A percentile compares a stretch with the other conserved stretches of the same genome.
Evolutionary conservation across 108 stramenopile species (phyloP).

Genomic region (Skeletonema menzelii): DNA sequence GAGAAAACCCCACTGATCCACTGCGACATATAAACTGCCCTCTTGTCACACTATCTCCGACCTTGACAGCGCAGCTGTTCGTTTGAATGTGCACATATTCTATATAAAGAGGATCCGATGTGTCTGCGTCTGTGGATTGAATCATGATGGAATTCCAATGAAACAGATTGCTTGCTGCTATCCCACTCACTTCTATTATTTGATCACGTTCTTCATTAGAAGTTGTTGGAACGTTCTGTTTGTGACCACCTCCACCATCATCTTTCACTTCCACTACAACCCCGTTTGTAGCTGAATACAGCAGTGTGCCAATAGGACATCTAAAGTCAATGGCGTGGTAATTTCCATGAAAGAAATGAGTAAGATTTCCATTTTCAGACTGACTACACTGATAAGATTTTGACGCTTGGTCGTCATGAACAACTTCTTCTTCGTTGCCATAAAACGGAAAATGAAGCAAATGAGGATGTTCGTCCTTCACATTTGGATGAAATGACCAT

Average conservation of each 20-base stretch:
- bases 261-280: constrained; percentile 64
- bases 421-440: constrained; percentile 9
- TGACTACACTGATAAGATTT: constrained; percentile 77
- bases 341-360: constrained; percentile 88
- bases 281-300: constrained; percentile 74
- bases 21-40: constrained; percentile 75
- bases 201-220: not conserved
- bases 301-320: constrained; percentile 80
- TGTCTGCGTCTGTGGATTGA: constrained; percentile 12
- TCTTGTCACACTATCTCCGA: constrained; percentile 61
- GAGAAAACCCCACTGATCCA: constrained; percentile 82
- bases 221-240: not conserved
- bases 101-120: constrained; percentile 58
- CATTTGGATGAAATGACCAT: constrained; percentile 67
- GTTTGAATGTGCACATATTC: constrained; percentile 87
- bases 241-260: not conserved
- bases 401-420: constrained; percentile 9
- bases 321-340: constrained; percentile 84
- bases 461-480: constrained; percentile 56
- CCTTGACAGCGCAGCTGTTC: constrained; percentile 50
- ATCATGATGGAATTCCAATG: constrained; percentile 85
- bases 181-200: constrained; percentile 67
- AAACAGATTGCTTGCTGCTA: constrained; percentile 81
- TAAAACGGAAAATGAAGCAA: constrained; percentile 67
- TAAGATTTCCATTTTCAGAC: constrained; percentile 77